Evolutionary conservation across 2,329 filamentous ascomycete genomes (phyloP), one percentile per base, ranked within the genome.

Genomic region (Ceratocystis smalleyi): DNA sequence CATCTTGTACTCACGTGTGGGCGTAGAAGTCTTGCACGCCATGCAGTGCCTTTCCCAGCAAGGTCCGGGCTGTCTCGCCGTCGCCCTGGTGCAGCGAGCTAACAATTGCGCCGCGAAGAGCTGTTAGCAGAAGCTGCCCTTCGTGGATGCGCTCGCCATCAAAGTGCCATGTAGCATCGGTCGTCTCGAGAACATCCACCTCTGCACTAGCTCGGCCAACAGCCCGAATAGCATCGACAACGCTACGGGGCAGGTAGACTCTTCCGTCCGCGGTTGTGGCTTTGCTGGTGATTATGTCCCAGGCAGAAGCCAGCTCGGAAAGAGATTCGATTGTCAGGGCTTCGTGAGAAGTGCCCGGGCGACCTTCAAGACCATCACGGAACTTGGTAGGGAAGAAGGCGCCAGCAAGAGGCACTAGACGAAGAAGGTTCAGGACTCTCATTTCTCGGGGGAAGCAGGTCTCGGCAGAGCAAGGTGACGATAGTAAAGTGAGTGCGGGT

Each of bases 301-400:
- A 55, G 12, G 49, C 22, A 40, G n/a, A 40, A 5, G 59, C 62
- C 5, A 64, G 57, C 15, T 54, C 19, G 5, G 60, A 49, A 43
- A 68, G 64, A 40, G 63, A 64, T 7, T 61, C 59, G 24, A 68
- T 64, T 12, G 68, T 68, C 6, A 68, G 64, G 12, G 65, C 55
- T 59, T 67, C 67, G 54, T 68, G 68, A 5, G 67, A 68, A 12
- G 59, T 63, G 3, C 68, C 67, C 1, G 67, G 66, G 43, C 59
- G 64, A 30, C 45, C 62, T 43, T 63, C 45, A 7, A 68, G 65
- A 35, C 65, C 63, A 54, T 66, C 61, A 57, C 66, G 66, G 55
- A 67, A 67, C 32, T 63, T 66, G 40, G 66, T 68, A 0, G 67
- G 67, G 43, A 65, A 67, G 62, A 68, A 68, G 55, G 66, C 66